phyloP scores from a whole-genome alignment of 192 early-diverging fungal species.

The Linnemannia hyalina region DNA sequence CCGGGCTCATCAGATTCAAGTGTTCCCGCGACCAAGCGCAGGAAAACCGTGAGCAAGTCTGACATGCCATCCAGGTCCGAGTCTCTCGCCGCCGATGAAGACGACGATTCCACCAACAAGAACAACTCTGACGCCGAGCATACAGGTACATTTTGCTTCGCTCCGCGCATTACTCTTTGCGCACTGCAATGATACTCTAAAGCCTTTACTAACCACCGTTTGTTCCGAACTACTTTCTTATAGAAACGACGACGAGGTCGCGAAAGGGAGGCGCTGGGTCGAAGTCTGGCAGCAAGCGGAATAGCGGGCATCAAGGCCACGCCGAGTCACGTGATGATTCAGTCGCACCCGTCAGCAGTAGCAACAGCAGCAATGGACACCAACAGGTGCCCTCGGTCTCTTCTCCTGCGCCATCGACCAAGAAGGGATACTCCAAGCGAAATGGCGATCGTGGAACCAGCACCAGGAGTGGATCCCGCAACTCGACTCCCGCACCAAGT shows the following conservation, averaged over 20 bases:
- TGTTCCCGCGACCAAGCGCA: conserved; percentile 18
- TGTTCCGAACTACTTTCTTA: not conserved
- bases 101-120: conserved; percentile 5
- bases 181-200: too few relatives aligned
- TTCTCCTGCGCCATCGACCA: conserved; percentile 1
- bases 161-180: not conserved
- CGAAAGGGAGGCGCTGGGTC: conserved; percentile 11
- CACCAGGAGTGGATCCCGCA: conserved; percentile 24
- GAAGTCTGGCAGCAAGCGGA: not conserved
- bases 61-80: not conserved
- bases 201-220: not conserved
- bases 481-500: conserved; percentile 32
- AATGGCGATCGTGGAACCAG: conserved; percentile 12
- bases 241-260: not conserved
- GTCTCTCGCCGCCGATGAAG: conserved; percentile 2
- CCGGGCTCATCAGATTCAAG: not conserved
- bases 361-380: not conserved
- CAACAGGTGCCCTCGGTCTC: conserved; percentile 9
- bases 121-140: not conserved
- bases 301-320: not conserved
- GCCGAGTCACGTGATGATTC: conserved; percentile 11
- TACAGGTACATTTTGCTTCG: not conserved
- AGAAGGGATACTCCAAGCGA: conserved; percentile 17
- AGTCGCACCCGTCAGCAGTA: not conserved
- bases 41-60: conserved; percentile 15